Evolutionary conservation across 306 rosid species (phyloP).

Genomic region (Cucumis melo): DNA sequence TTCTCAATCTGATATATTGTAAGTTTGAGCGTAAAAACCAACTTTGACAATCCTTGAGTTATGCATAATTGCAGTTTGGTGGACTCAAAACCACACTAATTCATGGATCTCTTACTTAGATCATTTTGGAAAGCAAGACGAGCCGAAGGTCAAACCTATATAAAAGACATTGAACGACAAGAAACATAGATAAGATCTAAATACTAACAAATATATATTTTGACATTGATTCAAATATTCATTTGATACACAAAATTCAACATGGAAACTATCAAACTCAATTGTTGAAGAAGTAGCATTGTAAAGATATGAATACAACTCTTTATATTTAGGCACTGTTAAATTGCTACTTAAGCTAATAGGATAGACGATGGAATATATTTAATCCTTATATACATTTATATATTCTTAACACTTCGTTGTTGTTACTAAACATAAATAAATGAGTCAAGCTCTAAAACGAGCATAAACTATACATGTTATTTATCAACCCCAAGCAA

Average conservation of each 20-base stretch:
- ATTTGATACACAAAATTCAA: background rate
- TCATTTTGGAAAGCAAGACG: too few species aligned
- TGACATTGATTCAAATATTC: background rate
- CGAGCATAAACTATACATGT: background rate
- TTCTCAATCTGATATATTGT: too few species aligned
- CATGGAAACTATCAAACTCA: background rate
- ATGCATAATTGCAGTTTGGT: too few species aligned
- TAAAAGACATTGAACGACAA: too few species aligned
- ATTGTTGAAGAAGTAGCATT: background rate
- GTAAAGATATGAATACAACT: background rate
- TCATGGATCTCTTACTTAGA: too few species aligned
- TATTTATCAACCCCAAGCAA: background rate
- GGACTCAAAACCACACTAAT: too few species aligned
- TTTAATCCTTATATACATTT: background rate
- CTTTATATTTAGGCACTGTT: background rate
- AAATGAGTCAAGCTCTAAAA: background rate
- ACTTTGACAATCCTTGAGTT: too few species aligned
- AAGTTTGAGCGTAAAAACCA: too few species aligned
- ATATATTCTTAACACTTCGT: background rate
- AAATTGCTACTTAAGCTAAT: background rate
- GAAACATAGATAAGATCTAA: too few species aligned
- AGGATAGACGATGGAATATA: background rate
- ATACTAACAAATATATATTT: too few species aligned
- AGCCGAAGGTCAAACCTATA: too few species aligned
- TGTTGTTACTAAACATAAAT: background rate